Percentiles rank a stretch among this genome's conserved stretches.
Evolutionary conservation across 495 filamentous ascomycete genomes (phyloP).

Genomic region (Hypoxylon perforatum): DNA sequence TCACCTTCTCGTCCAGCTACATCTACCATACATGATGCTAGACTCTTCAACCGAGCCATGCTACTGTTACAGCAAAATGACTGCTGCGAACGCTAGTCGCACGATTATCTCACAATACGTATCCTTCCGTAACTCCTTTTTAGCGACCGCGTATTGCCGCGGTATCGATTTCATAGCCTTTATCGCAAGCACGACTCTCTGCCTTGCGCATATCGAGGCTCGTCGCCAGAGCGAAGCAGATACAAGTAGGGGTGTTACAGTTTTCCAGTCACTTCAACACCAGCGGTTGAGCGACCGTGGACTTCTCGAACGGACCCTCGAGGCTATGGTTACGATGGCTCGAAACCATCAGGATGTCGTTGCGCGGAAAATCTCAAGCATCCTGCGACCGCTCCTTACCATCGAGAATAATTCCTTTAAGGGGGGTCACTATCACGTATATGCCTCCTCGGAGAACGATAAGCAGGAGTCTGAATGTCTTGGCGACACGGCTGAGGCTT

Average conservation of each 20-base stretch:
- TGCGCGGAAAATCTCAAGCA: constrained; percentile 19
- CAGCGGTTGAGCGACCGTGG: constrained; percentile 56
- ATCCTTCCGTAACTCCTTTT: constrained; percentile 44
- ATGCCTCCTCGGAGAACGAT: constrained; percentile 15
- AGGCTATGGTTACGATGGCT: constrained; percentile 49
- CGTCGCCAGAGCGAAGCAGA: constrained; percentile 23
- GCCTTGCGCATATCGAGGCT: constrained; percentile 49
- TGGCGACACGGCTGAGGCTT: constrained; percentile 9
- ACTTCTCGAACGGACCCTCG: constrained; percentile 54
- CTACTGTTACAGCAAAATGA: constrained; percentile 51
- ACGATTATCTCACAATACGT: constrained; percentile 52
- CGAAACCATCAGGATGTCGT: constrained; percentile 6
- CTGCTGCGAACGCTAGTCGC: constrained; percentile 51
- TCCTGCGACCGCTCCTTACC: constrained; percentile 37
- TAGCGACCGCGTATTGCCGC: constrained; percentile 46
- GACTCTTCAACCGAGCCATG: constrained; percentile 22
- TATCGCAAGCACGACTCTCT: constrained; percentile 48
- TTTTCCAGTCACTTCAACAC: constrained; percentile 51
- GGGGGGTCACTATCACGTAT: constrained; percentile 13
- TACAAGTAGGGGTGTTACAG: constrained; percentile 4
- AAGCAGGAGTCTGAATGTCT: constrained; percentile 1
- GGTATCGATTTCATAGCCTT: constrained; percentile 54
- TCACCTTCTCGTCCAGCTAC: constrained; percentile 48
- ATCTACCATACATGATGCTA: constrained; percentile 51
- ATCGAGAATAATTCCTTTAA: constrained; percentile 37